These are phyloP conservation scores for Plasmodium malariae DNA, from an alignment of 169 alveolate genomes.

Conservation along the genomic window DNA sequence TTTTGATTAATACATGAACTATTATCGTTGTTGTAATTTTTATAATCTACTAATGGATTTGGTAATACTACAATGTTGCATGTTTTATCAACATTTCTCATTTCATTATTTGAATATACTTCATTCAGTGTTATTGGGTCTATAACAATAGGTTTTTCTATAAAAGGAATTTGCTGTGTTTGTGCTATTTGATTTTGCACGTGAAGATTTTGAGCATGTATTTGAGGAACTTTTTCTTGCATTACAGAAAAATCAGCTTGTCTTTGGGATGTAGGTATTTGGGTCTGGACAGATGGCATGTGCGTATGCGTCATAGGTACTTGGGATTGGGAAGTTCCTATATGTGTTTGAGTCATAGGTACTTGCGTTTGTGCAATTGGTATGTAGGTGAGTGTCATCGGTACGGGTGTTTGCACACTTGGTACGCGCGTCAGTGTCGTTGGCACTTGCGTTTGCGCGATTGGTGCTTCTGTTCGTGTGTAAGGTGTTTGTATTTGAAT, in stretches of 20 bases:
- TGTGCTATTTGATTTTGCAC: conserved; percentile 12
- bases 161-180: conserved; percentile 14
- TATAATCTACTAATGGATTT: conserved; percentile 1
- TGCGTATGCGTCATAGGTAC: neutral
- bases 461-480: neutral
- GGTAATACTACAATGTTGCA: conserved; percentile 16
- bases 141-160: conserved; percentile 29
- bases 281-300: neutral
- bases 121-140: neutral
- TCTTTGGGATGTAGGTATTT: conserved; percentile 2
- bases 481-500: neutral
- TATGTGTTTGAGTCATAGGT: neutral
- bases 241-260: conserved; percentile 3
- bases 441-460: neutral
- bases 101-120: conserved; percentile 13
- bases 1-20: conserved; percentile 1
- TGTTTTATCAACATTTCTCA: neutral
- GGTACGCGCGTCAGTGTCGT: no score
- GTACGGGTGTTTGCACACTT: no score
- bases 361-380: neutral
- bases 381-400: no score
- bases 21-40: neutral
- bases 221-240: conserved; percentile 12
- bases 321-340: neutral
- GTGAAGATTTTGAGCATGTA: neutral